These are phyloP conservation scores for Candida ipomoeae DNA, from an alignment of 805 yeast species.

Conservation along the genomic window DNA sequence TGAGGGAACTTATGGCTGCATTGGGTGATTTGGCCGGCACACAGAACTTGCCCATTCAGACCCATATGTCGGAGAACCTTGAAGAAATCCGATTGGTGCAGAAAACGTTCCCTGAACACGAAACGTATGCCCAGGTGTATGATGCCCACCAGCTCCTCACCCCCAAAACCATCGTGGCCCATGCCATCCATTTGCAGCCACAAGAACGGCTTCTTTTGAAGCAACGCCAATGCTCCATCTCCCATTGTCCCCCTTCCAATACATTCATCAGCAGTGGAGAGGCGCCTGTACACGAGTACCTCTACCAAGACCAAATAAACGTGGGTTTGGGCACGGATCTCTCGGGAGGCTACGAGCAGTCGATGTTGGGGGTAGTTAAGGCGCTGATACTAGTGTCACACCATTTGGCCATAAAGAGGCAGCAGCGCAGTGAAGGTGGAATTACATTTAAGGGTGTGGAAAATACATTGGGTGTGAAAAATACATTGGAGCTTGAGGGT, in stretches of 20 bases:
- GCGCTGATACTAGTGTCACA: slow-evolving; percentile 37
- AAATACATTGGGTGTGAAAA: too few species aligned
- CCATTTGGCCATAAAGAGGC: slow-evolving; percentile 31
- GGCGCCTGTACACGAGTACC: slow-evolving; percentile 59
- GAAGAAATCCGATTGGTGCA: slow-evolving; percentile 72
- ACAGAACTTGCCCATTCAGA: slow-evolving; percentile 66
- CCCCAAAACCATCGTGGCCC: slow-evolving; percentile 76
- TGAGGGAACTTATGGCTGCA: slow-evolving; percentile 54
- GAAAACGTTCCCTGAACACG: slow-evolving; percentile 66
- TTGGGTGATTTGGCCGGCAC: slow-evolving; percentile 55
- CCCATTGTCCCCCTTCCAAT: slow-evolving; percentile 93
- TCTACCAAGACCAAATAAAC: slow-evolving; percentile 60
- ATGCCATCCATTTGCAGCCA: slow-evolving; percentile 72
- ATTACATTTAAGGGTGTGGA: too few species aligned
- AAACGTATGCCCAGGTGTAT: slow-evolving; percentile 74
- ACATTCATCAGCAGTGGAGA: slow-evolving; percentile 87
- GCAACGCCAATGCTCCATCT: slow-evolving; percentile 58
- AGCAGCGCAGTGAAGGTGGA: too few species aligned
- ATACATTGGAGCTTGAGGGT: too few species aligned
- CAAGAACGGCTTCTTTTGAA: slow-evolving; percentile 60
- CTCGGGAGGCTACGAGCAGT: slow-evolving; percentile 40
- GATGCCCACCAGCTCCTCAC: slow-evolving; percentile 57
- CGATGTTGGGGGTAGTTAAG: slow-evolving; percentile 33
- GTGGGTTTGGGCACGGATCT: slow-evolving; percentile 61
- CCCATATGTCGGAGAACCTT: slow-evolving; percentile 83